A percentile compares a stretch with the other conserved stretches of the same genome.
Evolutionary conservation across 164 flowering plant genomes (phyloP).

Genomic region (Litsea cubeba): DNA sequence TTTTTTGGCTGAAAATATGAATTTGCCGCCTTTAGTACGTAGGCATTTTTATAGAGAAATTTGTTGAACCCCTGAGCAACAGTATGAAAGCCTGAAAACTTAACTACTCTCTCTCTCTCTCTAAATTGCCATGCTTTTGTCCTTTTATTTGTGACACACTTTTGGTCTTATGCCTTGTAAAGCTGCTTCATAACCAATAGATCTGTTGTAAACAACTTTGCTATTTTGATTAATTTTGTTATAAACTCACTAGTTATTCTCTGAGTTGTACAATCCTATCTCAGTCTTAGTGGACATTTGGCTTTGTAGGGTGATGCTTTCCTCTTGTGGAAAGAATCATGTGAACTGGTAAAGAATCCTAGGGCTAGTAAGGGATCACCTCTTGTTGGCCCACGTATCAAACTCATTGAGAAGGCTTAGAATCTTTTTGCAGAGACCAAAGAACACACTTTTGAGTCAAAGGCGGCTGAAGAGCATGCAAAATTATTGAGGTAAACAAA

Average conservation of each 20-base stretch:
- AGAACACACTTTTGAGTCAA: constrained; percentile 81
- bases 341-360: constrained; percentile 83
- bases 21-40: no score
- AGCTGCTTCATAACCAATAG: background rate
- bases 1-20: no score
- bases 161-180: background rate
- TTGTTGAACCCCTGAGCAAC: no score
- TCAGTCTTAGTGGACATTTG: constrained; percentile 11
- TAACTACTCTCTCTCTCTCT: background rate
- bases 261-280: no score
- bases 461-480: constrained; percentile 98
- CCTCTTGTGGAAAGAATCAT: constrained; percentile 90
- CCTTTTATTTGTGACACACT: background rate
- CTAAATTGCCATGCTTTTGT: background rate
- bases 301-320: constrained; percentile 77
- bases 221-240: no score
- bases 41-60: no score
- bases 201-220: background rate
- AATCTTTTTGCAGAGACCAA: constrained; percentile 74
- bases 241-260: no score
- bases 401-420: constrained; percentile 81
- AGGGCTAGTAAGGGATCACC: constrained; percentile 92
- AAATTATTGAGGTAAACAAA: constrained; percentile 63
- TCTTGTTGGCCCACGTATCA: constrained; percentile 90
- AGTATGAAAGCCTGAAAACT: no score